Percentiles rank a stretch among this genome's conserved stretches.
Conservation (phyloP, 140 eudicot species). For the Cichorium intybus region DNA sequence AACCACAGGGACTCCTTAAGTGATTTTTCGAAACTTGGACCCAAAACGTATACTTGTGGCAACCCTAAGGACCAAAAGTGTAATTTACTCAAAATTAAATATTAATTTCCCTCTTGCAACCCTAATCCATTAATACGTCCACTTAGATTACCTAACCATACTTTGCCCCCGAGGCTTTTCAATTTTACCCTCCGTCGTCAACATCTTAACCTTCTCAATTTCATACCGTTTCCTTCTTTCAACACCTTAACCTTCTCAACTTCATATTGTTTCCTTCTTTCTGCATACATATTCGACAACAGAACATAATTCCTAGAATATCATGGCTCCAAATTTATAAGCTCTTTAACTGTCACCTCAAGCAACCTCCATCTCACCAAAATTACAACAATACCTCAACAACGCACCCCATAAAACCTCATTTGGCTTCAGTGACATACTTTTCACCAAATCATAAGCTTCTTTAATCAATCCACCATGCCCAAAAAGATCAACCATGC, state of each 20-base stretch:
- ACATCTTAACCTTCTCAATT: conserved; percentile 42
- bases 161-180: conserved; percentile 68
- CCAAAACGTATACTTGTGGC: too few species aligned
- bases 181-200: too few species aligned
- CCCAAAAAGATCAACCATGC: conserved; percentile 82
- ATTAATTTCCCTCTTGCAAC: too few species aligned
- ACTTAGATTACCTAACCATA: conserved; percentile 31
- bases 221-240: conserved; percentile 53
- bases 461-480: conserved; percentile 61
- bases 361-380: conserved; percentile 61
- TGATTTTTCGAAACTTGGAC: too few species aligned
- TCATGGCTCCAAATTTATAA: conserved; percentile 62
- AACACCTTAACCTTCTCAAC: conserved; percentile 59
- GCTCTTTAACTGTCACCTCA: conserved; percentile 59
- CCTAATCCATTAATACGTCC: too few species aligned
- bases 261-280: conserved; percentile 67
- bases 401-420: conserved; percentile 79
- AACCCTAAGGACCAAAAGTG: too few species aligned
- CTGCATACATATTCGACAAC: conserved; percentile 81
- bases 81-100: too few species aligned
- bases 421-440: conserved; percentile 74
- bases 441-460: conserved; percentile 48
- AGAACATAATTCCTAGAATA: conserved; percentile 81
- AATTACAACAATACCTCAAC: conserved; percentile 59
- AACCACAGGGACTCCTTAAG: too few species aligned